Evolutionary conservation across 495 filamentous ascomycete species (phyloP).

Genomic region (Talaromyces stipitatus): DNA sequence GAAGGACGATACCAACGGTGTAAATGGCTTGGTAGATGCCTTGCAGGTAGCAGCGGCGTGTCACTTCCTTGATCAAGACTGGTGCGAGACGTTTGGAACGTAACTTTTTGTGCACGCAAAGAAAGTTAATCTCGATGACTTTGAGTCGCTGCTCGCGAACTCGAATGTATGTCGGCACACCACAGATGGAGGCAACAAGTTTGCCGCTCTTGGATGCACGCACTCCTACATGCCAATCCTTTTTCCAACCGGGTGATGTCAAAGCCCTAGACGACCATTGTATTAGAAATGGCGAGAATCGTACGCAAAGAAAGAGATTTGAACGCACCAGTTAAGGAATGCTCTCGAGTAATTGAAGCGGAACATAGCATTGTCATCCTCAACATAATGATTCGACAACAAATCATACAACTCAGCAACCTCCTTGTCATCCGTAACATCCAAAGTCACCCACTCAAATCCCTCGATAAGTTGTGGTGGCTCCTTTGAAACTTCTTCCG

Average conservation of each 20-base stretch:
- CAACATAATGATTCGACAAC: constrained; percentile 87
- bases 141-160: constrained; percentile 68
- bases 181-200: constrained; percentile 91
- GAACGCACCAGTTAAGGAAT: constrained; percentile 75
- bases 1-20: constrained; percentile 83
- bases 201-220: constrained; percentile 68
- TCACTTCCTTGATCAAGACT: constrained; percentile 94
- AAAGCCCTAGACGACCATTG: constrained; percentile 57
- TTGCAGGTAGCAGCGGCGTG: constrained; percentile 73
- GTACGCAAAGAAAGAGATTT: not conserved
- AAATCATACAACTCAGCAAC: constrained; percentile 82
- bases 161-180: constrained; percentile 73
- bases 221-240: constrained; percentile 93
- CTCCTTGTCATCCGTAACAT: constrained; percentile 62
- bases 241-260: constrained; percentile 89
- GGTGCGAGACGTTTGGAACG: constrained; percentile 86
- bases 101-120: constrained; percentile 96
- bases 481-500: constrained; percentile 65
- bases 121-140: constrained; percentile 92
- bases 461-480: constrained; percentile 58
- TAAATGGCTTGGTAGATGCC: constrained; percentile 92
- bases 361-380: constrained; percentile 95
- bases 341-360: constrained; percentile 87
- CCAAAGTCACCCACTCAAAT: constrained; percentile 92
- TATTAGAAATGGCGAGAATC: not conserved